These are phyloP conservation scores for Paraphoma chrysanthemicola DNA, from an alignment of 2,329 filamentous ascomycete species.

Conservation along the genomic window DNA sequence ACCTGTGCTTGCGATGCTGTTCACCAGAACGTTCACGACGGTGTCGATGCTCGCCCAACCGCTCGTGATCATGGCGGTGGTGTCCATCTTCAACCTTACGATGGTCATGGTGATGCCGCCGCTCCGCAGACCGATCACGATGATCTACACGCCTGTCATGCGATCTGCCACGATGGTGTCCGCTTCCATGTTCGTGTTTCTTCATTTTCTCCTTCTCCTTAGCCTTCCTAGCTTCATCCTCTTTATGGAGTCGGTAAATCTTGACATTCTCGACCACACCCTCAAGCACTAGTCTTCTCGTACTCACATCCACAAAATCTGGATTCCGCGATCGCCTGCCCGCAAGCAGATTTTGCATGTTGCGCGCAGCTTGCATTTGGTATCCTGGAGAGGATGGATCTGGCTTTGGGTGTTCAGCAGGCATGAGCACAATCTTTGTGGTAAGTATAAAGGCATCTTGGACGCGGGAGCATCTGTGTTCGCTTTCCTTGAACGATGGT, in stretches of 20 bases:
- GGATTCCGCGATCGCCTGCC: conserved; percentile 13
- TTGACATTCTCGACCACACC: conserved; percentile 25
- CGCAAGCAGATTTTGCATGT: conserved; percentile 18
- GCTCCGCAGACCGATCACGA: neutral
- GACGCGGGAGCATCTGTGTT: neutral
- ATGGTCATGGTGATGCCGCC: neutral
- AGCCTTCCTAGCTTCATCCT: conserved; percentile 13
- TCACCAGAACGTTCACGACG: neutral
- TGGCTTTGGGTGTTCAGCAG: conserved; percentile 8
- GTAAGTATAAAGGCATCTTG: neutral
- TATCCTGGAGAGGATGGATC: conserved; percentile 10
- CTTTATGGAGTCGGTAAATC: conserved; percentile 21
- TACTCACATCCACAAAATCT: conserved; percentile 10
- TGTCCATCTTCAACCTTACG: too few species aligned
- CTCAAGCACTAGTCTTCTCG: conserved; percentile 22
- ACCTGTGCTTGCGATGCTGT: neutral
- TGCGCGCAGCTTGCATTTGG: conserved; percentile 19
- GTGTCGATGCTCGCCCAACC: neutral
- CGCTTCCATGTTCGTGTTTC: neutral
- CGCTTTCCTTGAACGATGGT: neutral
- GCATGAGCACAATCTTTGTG: neutral
- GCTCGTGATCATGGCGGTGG: too few species aligned
- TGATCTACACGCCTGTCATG: neutral
- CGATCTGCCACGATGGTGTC: neutral
- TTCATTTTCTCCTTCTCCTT: conserved; percentile 3